Base-by-base conservation (phyloP, 345 rosid genomes). In the Linum trigynum region DNA sequence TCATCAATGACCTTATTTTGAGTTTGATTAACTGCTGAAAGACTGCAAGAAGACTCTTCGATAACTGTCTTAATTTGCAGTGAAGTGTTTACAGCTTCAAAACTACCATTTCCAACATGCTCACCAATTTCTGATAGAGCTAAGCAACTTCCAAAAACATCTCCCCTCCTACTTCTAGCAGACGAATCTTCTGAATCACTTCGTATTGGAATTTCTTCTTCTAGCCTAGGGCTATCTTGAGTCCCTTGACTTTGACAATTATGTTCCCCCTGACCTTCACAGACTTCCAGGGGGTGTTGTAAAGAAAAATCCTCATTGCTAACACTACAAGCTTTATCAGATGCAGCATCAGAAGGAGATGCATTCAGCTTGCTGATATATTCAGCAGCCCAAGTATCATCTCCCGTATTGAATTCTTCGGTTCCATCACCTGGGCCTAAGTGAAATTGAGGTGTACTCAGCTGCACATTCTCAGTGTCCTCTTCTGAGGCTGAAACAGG, bases 381-480 rank as follows among this genome's bases (percentile, higher is more conserved):
- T 66, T 76, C 78, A 77, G 79, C 68, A 48, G 73, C 83, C 90
- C 84, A 84, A 0, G 64, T 69, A 74, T 82, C 74, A 68, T 78
- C 87, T 57, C 79, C 84, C 45, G 83, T 70, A 69, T 73, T 77
- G 74, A 84, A 84, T 63, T 85, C 95, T 17, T 77, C 90, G n/a
- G 90, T 65, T 2, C 76, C 90, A 59, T 89, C 85, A 40, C 84
- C 90, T 3, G 85, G 90, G 12, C 92, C 95, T n/a, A 91, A 73
- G 83, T 86, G 96, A 73, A 89, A 84, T 69, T 80, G 92, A 70
- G 96, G 91, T 38, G 83, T 87, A 61, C 75, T 72, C 58, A 84
- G 70, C 70, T 81, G 81, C 69, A 85, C 72, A 80, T 79, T 70
- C 73, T 80, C 85, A 61, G 84, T 71, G 75, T 79, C 66, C 76